A percentile compares a stretch with the other conserved stretches of the same genome.
Evolutionary conservation across 2,329 filamentous ascomycete species (phyloP).

Genomic region (Aspergillus novofumigatus): DNA sequence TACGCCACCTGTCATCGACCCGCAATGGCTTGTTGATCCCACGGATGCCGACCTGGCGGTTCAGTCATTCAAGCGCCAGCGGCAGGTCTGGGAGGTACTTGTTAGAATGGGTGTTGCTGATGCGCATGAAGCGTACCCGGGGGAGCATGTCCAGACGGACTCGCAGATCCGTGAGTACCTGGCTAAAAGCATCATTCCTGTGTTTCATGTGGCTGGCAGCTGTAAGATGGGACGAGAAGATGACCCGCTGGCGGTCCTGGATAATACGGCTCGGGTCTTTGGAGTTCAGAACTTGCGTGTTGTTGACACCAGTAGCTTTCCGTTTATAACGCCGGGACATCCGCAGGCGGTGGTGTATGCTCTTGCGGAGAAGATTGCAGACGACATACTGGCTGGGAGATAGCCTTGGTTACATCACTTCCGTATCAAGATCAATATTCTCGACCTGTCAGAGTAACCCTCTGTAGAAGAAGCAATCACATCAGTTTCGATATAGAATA

Average conservation of each 20-base stretch:
- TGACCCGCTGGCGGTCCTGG: conserved; percentile 33
- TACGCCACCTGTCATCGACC: conserved; percentile 12
- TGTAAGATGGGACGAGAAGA: conserved; percentile 36
- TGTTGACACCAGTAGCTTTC: conserved; percentile 32
- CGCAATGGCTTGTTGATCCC: conserved; percentile 11
- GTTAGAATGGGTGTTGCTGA: conserved; percentile 16
- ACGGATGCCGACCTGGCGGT: conserved; percentile 43
- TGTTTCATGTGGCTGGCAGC: conserved; percentile 33
- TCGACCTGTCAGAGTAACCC: not conserved
- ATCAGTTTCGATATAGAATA: conserved; percentile 25
- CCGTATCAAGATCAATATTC: not conserved
- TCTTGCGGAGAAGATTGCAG: conserved; percentile 38
- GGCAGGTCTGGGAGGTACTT: conserved; percentile 30
- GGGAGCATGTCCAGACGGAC: conserved; percentile 36
- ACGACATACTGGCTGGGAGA: conserved; percentile 9
- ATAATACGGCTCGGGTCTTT: conserved; percentile 26
- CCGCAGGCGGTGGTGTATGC: conserved; percentile 35
- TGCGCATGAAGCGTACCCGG: conserved; percentile 33
- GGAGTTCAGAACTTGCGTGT: conserved; percentile 30
- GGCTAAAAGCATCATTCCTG: conserved; percentile 19
- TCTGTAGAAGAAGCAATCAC: not conserved
- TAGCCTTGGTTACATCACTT: not conserved
- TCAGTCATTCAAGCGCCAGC: conserved; percentile 37
- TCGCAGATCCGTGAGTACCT: conserved; percentile 37
- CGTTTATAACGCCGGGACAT: conserved; percentile 35